A percentile compares a stretch with the other conserved stretches of the same genome.
Evolutionary conservation across 2,329 filamentous ascomycete species (phyloP).

Genomic region (Talaromyces piceae): DNA sequence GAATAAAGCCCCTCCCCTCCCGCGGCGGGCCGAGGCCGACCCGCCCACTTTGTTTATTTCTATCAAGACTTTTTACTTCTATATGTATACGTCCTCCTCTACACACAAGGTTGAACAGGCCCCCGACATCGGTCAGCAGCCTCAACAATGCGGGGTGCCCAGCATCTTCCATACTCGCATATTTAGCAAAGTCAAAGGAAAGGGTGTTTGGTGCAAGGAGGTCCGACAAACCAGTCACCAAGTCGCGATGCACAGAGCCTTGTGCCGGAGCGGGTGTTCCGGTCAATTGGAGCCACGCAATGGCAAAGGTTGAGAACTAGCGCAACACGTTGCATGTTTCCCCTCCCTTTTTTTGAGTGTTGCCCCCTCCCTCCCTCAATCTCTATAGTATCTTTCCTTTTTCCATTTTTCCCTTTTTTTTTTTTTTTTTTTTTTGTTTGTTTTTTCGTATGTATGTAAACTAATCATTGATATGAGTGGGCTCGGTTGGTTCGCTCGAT

Average conservation of each 20-base stretch:
- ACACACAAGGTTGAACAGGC: too few species aligned
- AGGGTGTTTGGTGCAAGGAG: neutral
- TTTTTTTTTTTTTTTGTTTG: too few species aligned
- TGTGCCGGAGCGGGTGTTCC: neutral
- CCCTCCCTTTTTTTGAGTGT: too few species aligned
- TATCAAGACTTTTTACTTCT: neutral
- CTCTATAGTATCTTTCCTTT: too few species aligned
- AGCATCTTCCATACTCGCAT: neutral
- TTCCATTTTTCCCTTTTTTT: neutral
- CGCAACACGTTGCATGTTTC: constrained; percentile 8
- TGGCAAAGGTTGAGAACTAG: too few species aligned
- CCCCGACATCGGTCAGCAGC: neutral
- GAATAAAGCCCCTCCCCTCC: too few species aligned
- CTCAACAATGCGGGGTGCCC: neutral
- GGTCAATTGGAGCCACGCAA: constrained; percentile 14
- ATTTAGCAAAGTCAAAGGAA: too few species aligned
- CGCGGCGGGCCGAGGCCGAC: constrained; percentile 10
- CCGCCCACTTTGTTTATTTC: neutral
- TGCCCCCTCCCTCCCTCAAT: too few species aligned
- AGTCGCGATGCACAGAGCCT: neutral
- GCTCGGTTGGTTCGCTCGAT: too few species aligned
- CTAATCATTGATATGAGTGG: too few species aligned
- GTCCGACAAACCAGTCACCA: neutral
- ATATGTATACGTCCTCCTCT: too few species aligned
- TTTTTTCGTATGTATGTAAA: too few species aligned